phyloP scores from a whole-genome alignment of 1,284 basidiomycete species.

The Marasmius oreades region DNA sequence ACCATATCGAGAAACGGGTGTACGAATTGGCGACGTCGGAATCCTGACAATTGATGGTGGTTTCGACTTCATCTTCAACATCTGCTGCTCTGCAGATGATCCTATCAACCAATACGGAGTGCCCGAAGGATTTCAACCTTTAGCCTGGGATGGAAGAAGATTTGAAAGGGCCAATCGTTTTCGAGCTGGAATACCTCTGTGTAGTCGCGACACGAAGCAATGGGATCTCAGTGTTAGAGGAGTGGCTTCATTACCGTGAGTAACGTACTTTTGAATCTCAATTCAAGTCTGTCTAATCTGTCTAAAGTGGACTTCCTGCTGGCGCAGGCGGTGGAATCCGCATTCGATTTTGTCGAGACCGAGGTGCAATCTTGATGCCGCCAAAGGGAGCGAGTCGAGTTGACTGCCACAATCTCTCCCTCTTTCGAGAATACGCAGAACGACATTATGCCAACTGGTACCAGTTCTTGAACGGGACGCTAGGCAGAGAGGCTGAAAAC shows the following conservation, averaged over 20 bases:
- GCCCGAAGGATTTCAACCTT: conserved; percentile 8
- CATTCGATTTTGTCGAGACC: not conserved
- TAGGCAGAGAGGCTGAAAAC: conserved; percentile 4
- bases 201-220: not conserved
- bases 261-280: not conserved
- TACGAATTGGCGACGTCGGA: conserved; percentile 25
- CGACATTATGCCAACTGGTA: conserved; percentile 8
- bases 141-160: not conserved
- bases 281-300: not conserved
- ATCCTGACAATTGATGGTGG: conserved; percentile 13
- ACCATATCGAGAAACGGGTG: conserved; percentile 18
- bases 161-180: not conserved
- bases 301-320: not conserved
- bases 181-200: not conserved
- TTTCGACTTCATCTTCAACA: conserved; percentile 19
- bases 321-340: not conserved
- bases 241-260: not conserved
- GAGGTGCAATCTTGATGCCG: conserved; percentile 8
- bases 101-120: conserved; percentile 12
- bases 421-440: conserved; percentile 2
- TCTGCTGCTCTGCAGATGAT: conserved; percentile 11
- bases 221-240: not conserved
- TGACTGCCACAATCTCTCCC: not conserved
- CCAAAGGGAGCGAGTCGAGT: conserved; percentile 9
- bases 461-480: conserved; percentile 3